Base-by-base conservation (phyloP, 805 yeast species). In the Yarrowia sp. region DNA sequence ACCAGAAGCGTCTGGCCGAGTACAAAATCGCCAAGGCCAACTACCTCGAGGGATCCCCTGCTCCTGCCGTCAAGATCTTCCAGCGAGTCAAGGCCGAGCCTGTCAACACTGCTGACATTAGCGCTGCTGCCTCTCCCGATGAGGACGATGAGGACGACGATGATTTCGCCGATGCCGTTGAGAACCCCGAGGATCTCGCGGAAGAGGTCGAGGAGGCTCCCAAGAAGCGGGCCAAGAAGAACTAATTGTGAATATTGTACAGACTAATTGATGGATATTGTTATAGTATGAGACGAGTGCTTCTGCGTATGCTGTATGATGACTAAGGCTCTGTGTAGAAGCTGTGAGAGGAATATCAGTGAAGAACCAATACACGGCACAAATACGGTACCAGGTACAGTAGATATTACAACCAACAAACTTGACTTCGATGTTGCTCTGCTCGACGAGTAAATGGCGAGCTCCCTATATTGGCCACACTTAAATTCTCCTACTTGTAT, bases 101-200 rank as follows among this genome's bases (percentile, higher is more conserved):
- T 19, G 22, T 5, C 35, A n/a, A 19, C 14, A 32, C 10, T 11
- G 50, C n/a, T 10, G 10, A 56, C 26, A 7, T 16, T 14, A 42
- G 8, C 5, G 14, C 36, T 12, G 52, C 26, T 8, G 10, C 40
- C 32, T 49, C 53, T 3, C 5, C 14, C 42, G 43, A 38, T 9
- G 59, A 53, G 16, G 58, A 50, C 8, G 58, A 53, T 10, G 58
- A 52, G 12, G 58, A 52, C 32, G 32, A 53, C 16, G 58, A 50
- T 3, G 58, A 40, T 32, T 53, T 43, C 9, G 65, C 65, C 22
- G 65, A 59, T 14, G 65, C 65, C 26, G 32, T 59, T 5, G 65
- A 59, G 65, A 22, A 59, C 42, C 65, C 65, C 40, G 65, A 43
- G 15, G 65, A 59, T 7, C 9, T 26, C 40, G 46, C 32, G 19